Conservation (phyloP, 306 rosid genomes). For the Trichosanthes cucumerina region DNA sequence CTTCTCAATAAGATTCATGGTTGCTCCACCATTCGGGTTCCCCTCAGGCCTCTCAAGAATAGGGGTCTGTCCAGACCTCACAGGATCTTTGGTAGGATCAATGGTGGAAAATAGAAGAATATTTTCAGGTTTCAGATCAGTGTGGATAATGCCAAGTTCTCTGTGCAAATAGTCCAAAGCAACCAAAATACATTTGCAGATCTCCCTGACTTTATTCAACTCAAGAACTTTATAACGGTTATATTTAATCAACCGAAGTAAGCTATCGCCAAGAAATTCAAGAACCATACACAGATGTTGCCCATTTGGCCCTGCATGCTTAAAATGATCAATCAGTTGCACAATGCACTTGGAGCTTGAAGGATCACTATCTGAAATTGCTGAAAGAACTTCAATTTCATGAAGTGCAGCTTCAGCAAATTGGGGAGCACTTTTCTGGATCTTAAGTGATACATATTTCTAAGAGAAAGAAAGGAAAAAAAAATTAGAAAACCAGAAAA, state of each 20-base stretch:
- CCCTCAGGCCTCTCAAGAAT: slow-evolving; percentile 80
- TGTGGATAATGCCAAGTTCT: slow-evolving; percentile 77
- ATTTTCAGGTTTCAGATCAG: slow-evolving; percentile 91
- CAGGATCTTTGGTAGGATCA: slow-evolving; percentile 76
- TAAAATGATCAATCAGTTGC: slow-evolving; percentile 76
- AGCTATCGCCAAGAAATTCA: slow-evolving; percentile 89
- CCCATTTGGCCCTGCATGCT: slow-evolving; percentile 91
- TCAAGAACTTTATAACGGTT: slow-evolving; percentile 67
- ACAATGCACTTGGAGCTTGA: slow-evolving; percentile 66
- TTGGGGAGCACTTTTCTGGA: slow-evolving; percentile 92
- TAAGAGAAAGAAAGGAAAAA: slow-evolving; percentile 17
- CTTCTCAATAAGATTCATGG: slow-evolving; percentile 63
- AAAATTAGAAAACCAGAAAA: slow-evolving; percentile 1
- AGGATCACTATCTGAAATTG: slow-evolving; percentile 54
- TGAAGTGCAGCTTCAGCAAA: slow-evolving; percentile 93
- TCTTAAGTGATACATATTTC: slow-evolving; percentile 91
- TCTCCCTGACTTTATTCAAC: slow-evolving; percentile 68
- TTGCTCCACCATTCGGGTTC: slow-evolving; percentile 47
- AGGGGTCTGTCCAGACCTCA: slow-evolving; percentile 49
- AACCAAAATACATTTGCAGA: slow-evolving; percentile 61
- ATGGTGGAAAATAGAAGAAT: slow-evolving; percentile 74
- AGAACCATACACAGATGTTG: slow-evolving; percentile 98
- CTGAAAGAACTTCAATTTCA: slow-evolving; percentile 74
- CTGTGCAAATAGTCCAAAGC: slow-evolving; percentile 92
- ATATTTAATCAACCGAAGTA: slow-evolving; percentile 75